A percentile compares a stretch with the other conserved stretches of the same genome.
Evolutionary conservation across 2,329 filamentous ascomycete species (phyloP).

Genomic region (Drechslerella stenobrocha): DNA sequence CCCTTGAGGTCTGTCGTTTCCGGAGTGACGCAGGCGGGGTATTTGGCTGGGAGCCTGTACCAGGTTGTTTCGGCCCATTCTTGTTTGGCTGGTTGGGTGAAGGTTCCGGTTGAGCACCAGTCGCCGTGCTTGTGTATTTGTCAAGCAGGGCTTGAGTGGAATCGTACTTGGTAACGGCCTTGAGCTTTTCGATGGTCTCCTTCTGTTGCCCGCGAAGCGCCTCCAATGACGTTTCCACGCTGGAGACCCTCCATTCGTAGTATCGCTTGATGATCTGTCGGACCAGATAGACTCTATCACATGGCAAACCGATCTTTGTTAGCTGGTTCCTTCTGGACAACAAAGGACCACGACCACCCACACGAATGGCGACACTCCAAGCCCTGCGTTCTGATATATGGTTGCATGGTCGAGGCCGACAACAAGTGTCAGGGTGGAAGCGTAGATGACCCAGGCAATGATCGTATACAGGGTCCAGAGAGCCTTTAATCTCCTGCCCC

Average conservation of each 20-base stretch:
- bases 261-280: constrained; percentile 69
- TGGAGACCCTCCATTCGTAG: constrained; percentile 79
- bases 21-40: constrained; percentile 48
- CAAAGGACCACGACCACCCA: constrained; percentile 57
- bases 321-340: constrained; percentile 1
- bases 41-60: constrained; percentile 20
- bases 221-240: constrained; percentile 70
- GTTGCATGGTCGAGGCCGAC: constrained; percentile 81
- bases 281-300: constrained; percentile 73
- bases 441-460: constrained; percentile 86
- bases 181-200: constrained; percentile 88
- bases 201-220: constrained; percentile 76
- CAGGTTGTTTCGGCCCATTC: constrained; percentile 15
- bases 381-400: constrained; percentile 72
- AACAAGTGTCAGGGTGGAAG: constrained; percentile 78
- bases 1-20: constrained; percentile 50
- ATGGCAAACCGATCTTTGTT: constrained; percentile 18
- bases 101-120: constrained; percentile 50
- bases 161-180: constrained; percentile 92
- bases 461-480: constrained; percentile 87
- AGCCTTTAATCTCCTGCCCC: constrained; percentile 75
- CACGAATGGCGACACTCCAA: constrained; percentile 78
- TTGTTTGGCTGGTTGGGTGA: constrained; percentile 52
- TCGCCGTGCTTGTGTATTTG: constrained; percentile 71
- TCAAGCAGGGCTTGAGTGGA: constrained; percentile 89